Evolutionary conservation across 352 stramenopile species (phyloP).

Genomic region (Peronosclerospora sorghi): DNA sequence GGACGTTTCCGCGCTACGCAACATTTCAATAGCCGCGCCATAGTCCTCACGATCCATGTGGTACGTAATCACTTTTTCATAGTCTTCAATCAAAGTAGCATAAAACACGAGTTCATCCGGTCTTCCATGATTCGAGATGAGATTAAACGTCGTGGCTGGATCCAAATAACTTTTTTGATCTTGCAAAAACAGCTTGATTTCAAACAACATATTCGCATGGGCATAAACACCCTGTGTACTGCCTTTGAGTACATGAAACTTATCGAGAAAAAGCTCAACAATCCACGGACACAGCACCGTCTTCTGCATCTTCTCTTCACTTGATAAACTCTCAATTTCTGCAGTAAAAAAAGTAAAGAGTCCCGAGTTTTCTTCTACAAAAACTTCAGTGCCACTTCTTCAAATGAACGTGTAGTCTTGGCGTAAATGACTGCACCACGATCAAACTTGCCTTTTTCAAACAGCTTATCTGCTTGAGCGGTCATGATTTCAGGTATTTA

Average conservation of each 20-base stretch:
- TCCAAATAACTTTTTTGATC: conserved; percentile 82
- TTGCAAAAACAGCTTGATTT: conserved; percentile 89
- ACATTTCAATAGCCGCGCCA: conserved; percentile 77
- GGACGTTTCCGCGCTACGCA: conserved; percentile 79
- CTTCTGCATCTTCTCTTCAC: conserved; percentile 85
- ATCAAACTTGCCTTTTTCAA: conserved; percentile 77
- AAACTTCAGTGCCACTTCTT: conserved; percentile 88
- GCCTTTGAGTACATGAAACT: conserved; percentile 81
- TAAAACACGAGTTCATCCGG: conserved; percentile 89
- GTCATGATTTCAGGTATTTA: no score
- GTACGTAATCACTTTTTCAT: conserved; percentile 89
- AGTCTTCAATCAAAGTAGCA: conserved; percentile 88
- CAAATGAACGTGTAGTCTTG: conserved; percentile 83
- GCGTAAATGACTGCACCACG: conserved; percentile 83
- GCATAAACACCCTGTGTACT: conserved; percentile 77
- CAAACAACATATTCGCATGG: conserved; percentile 77
- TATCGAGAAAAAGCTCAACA: conserved; percentile 88
- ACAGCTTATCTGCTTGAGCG: conserved; percentile 85
- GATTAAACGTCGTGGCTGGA: conserved; percentile 84
- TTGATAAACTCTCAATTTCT: conserved; percentile 75
- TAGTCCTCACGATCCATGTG: conserved; percentile 87
- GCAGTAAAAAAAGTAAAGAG: conserved; percentile 80
- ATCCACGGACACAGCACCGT: conserved; percentile 90
- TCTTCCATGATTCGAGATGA: conserved; percentile 87
- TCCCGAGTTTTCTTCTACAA: conserved; percentile 76